Percentiles rank a stretch among this genome's conserved stretches.
These are phyloP conservation scores for Borovskyia barvae DNA, from an alignment of 208 protist genomes.

Conservation along the genomic window DNA sequence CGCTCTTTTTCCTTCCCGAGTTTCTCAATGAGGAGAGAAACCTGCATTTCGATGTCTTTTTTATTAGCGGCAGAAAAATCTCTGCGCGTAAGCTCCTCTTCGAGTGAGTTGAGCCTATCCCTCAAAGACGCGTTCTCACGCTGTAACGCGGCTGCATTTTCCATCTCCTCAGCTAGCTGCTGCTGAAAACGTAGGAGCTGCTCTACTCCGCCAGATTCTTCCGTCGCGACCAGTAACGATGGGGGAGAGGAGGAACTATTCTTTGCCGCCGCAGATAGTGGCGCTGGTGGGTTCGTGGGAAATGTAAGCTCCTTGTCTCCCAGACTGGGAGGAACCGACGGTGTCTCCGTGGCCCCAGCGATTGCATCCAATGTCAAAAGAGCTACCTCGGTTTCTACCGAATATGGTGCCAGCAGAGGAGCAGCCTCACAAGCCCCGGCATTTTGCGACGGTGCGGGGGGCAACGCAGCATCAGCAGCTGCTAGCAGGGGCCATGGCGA, in stretches of 20 bases:
- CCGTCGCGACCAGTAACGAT: neutral
- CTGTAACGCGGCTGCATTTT: slow-evolving; percentile 25
- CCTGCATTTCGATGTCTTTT: slow-evolving; percentile 26
- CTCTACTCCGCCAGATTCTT: slow-evolving; percentile 4
- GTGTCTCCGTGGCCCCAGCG: too few species aligned
- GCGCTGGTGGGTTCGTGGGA: too few species aligned
- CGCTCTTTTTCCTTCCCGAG: slow-evolving; percentile 56
- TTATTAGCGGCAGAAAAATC: slow-evolving; percentile 14
- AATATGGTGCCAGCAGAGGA: too few species aligned
- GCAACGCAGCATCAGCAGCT: too few species aligned
- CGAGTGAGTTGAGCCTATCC: slow-evolving; percentile 17
- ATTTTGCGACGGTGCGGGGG: too few species aligned
- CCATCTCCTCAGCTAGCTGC: slow-evolving; percentile 69
- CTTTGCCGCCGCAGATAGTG: too few species aligned
- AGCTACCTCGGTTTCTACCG: too few species aligned
- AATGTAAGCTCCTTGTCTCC: too few species aligned
- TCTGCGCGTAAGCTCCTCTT: slow-evolving; percentile 25
- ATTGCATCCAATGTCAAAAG: too few species aligned
- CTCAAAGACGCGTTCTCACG: slow-evolving; percentile 30
- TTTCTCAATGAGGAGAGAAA: slow-evolving; percentile 51
- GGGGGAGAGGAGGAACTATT: neutral
- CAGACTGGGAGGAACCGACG: too few species aligned
- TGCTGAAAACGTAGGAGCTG: slow-evolving; percentile 71
- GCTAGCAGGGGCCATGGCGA: too few species aligned
- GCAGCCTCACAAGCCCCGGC: too few species aligned